These are phyloP conservation scores for Paraphaeosphaeria minitans DNA, from an alignment of 2,329 filamentous ascomycete species.

Conservation along the genomic window DNA sequence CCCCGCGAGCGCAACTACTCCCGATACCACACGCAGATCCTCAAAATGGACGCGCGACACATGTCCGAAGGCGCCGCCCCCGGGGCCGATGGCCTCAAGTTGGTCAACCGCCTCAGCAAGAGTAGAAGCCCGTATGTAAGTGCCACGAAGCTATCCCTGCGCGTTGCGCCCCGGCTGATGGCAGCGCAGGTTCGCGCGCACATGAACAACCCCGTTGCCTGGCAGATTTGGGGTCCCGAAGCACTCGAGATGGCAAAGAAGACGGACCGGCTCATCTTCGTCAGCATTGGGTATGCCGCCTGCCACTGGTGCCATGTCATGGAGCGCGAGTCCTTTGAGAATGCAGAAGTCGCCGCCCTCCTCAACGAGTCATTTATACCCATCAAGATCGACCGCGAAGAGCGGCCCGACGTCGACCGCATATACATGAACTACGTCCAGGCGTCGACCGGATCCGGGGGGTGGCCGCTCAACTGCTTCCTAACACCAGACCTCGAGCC, in stretches of 20 bases:
- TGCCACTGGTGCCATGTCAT: conserved; percentile 95
- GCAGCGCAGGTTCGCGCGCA: conserved; percentile 71
- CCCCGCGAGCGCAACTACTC: conserved; percentile 28
- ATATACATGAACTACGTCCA: conserved; percentile 99
- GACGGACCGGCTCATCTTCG: conserved; percentile 86
- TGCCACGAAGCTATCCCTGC: conserved; percentile 11
- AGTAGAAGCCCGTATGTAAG: conserved; percentile 71
- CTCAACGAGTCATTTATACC: conserved; percentile 90
- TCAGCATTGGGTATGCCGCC: conserved; percentile 93
- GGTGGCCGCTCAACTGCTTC: conserved; percentile 97
- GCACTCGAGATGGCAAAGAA: conserved; percentile 76
- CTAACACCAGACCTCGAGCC: conserved; percentile 91
- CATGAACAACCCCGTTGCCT: conserved; percentile 80
- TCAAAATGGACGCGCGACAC: conserved; percentile 39
- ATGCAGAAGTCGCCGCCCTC: conserved; percentile 76
- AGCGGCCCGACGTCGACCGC: conserved; percentile 89
- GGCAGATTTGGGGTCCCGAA: conserved; percentile 86
- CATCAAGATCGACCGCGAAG: conserved; percentile 90
- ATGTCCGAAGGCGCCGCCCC: conserved; percentile 19
- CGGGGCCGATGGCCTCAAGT: conserved; percentile 36
- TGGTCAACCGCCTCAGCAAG: conserved; percentile 63
- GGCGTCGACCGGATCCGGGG: conserved; percentile 85
- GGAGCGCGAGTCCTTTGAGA: conserved; percentile 88
- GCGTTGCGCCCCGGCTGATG: conserved; percentile 15
- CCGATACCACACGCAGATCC: conserved; percentile 31